Conservation (phyloP, 208 protist genomes). For the Wallacemonas sp. region DNA sequence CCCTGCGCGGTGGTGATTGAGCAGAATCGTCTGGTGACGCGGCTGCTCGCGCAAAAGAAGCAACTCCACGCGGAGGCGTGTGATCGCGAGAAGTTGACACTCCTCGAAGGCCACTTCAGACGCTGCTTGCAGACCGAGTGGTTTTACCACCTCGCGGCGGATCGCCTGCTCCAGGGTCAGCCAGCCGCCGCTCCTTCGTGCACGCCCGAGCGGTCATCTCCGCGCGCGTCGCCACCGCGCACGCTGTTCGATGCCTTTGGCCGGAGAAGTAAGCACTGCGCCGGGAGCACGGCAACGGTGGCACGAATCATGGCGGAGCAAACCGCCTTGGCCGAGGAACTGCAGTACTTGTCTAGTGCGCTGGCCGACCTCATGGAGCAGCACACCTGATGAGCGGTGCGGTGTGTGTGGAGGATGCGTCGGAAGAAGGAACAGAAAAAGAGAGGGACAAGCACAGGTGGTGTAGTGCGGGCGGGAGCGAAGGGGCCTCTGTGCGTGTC, state of each 20-base stretch:
- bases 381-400: background rate
- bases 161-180: background rate
- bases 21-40: background rate
- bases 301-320: slow-evolving; percentile 1
- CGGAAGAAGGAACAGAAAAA: background rate
- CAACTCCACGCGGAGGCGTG: background rate
- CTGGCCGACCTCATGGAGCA: background rate
- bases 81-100: background rate
- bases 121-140: slow-evolving; percentile 7
- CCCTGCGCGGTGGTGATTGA: background rate
- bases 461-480: too few species aligned
- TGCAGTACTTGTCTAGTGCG: slow-evolving; percentile 3
- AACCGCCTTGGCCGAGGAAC: background rate
- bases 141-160: background rate
- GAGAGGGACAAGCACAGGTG: background rate
- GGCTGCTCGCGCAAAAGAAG: background rate
- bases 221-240: background rate
- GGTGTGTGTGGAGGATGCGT: too few species aligned
- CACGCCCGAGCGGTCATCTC: too few species aligned
- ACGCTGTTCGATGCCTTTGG: background rate
- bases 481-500: too few species aligned
- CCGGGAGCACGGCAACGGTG: background rate
- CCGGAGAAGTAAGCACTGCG: background rate
- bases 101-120: slow-evolving; percentile 1
- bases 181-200: too few species aligned